Evolutionary conservation across 2,329 filamentous ascomycete genomes (phyloP).

Genomic region (Hymenoscyphus fructigenus): DNA sequence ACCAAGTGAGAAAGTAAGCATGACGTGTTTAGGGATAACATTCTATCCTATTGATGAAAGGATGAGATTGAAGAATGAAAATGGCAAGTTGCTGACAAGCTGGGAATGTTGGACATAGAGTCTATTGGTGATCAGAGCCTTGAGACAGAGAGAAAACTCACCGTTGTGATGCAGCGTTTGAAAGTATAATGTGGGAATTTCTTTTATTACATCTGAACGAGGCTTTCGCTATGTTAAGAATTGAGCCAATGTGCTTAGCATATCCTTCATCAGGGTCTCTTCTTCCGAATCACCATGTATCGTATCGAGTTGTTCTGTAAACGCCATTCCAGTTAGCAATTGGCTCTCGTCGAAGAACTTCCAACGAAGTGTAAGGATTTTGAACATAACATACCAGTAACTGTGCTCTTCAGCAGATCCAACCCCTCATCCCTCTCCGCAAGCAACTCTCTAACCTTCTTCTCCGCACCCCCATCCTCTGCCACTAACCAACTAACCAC

Average conservation of each 20-base stretch:
- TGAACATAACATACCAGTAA: conserved; percentile 53
- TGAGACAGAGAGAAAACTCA: background rate
- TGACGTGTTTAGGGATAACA: too few relatives aligned
- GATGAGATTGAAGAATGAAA: too few relatives aligned
- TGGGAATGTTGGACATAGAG: background rate
- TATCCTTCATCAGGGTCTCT: conserved; percentile 56
- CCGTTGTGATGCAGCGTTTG: background rate
- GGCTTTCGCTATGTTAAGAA: conserved; percentile 39
- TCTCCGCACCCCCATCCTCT: conserved; percentile 76
- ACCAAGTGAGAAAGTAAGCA: too few relatives aligned
- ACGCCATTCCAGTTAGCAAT: background rate
- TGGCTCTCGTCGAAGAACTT: background rate
- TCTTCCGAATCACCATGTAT: conserved; percentile 55
- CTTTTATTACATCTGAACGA: background rate
- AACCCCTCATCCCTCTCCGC: conserved; percentile 68
- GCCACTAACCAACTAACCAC: conserved; percentile 88
- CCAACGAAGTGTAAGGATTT: background rate
- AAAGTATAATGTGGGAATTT: background rate
- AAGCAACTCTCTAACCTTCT: conserved; percentile 62
- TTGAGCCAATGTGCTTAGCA: conserved; percentile 60
- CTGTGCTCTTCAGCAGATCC: conserved; percentile 59
- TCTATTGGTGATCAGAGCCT: background rate
- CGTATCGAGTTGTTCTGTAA: conserved; percentile 58
- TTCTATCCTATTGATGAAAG: too few relatives aligned
- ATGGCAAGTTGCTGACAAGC: too few relatives aligned